Percentiles rank a stretch among this genome's conserved stretches.
phyloP scores from a whole-genome alignment of 2,329 filamentous ascomycete genomes.

The Alternaria angustiovoidea region DNA sequence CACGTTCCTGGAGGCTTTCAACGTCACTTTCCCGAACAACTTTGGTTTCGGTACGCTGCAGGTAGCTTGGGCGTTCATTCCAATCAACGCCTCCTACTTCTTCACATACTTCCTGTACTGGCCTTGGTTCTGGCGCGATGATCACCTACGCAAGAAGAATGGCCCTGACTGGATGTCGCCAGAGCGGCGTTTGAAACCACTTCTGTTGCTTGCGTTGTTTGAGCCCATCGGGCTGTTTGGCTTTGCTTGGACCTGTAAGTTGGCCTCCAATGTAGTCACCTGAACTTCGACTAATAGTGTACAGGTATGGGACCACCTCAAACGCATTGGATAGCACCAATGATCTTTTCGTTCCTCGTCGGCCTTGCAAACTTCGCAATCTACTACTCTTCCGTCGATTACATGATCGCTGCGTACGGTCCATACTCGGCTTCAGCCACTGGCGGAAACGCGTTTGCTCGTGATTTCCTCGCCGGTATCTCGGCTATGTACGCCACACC shows the following conservation, averaged over 20 bases:
- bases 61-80: conserved; percentile 65
- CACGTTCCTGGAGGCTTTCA: conserved; percentile 76
- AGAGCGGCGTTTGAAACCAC: conserved; percentile 66
- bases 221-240: conserved; percentile 73
- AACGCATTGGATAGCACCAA: conserved; percentile 72
- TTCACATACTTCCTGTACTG: conserved; percentile 68
- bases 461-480: conserved; percentile 76
- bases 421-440: conserved; percentile 77
- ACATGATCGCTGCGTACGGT: conserved; percentile 78
- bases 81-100: conserved; percentile 66
- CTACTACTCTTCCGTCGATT: conserved; percentile 79
- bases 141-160: conserved; percentile 44
- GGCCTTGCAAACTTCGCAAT: conserved; percentile 75
- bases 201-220: conserved; percentile 67
- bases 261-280: background rate
- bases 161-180: conserved; percentile 64
- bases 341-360: conserved; percentile 70
- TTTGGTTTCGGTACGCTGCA: conserved; percentile 68
- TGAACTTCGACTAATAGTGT: background rate
- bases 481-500: conserved; percentile 73
- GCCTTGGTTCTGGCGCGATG: conserved; percentile 57
- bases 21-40: conserved; percentile 68
- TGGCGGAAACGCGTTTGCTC: conserved; percentile 76
- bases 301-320: conserved; percentile 61
- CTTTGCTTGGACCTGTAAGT: conserved; percentile 70